Base-by-base conservation (phyloP, 164 flowering plant genomes). In the Vitis rupestris region DNA sequence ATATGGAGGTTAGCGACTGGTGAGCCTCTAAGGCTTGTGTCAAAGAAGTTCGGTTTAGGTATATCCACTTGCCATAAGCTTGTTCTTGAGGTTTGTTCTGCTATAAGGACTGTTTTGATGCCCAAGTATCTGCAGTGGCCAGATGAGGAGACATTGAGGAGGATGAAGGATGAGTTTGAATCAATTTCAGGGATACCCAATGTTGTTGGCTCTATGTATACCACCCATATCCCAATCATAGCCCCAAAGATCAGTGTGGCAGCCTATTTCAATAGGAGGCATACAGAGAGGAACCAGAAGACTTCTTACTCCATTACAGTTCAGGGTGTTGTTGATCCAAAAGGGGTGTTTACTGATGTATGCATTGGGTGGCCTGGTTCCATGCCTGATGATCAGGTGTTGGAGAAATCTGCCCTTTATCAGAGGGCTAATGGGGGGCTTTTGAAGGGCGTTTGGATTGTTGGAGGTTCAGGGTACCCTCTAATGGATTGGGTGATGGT, bases 341-440 rank as follows among this genome's bases (percentile, higher is more conserved):
- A 62, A 65, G 91, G 91, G 2, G 81, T 78, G 9, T 83, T 87
- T 49, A 87, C 87, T 1, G 91, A 87, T 64, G 81, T 87, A 9
- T 85, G 87, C 59, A 85, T 87, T 31, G 91, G 91, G 0, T 87
- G 87, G 86, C 91, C 91, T 12, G 90, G 90, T 13, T 87, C 90
- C 29, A 81, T 85, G 85, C 67, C 82, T 3, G 90, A 87, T 69
- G 88, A 83, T 60, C 82, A 80, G 69, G 87, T 87, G 8, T 29
- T 87, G 71, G 91, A 87, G 66, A 83, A 85, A 63, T 85, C 88
- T 11, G 84, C 86, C 10, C 75, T 87, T 30, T 79, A 50, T 51
- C 88, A 85, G 44, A 77, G 87, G 59, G 88, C 86, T 3, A 77
- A 71, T 58, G 78, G 79, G 37, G 89, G 91, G 0, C 69, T 77